A percentile compares a stretch with the other conserved stretches of the same genome.
phyloP scores from a whole-genome alignment of 2,329 filamentous ascomycete genomes.

The Thelonectria olida region DNA sequence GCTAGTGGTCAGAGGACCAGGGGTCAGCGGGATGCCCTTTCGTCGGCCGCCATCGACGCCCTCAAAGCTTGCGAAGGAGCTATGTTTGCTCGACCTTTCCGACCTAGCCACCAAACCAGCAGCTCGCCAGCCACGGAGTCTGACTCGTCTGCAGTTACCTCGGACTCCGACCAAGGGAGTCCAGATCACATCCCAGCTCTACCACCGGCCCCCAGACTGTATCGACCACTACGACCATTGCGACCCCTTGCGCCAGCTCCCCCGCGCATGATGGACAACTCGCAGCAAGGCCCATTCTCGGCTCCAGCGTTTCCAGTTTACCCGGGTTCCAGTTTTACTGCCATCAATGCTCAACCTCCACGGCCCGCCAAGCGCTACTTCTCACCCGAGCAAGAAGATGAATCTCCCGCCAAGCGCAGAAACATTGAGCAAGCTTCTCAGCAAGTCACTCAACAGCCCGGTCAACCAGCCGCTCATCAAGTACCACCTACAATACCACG shows the following conservation, averaged over 20 bases:
- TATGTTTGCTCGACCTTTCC: not conserved
- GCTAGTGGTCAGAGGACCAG: not conserved
- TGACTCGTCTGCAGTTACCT: too few relatives aligned
- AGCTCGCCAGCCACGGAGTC: too few relatives aligned
- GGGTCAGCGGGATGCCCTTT: not conserved
- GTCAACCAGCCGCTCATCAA: not conserved
- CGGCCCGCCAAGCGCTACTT: not conserved
- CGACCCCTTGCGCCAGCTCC: constrained; percentile 4
- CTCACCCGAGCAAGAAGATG: not conserved
- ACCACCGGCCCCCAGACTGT: too few relatives aligned
- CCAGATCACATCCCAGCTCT: too few relatives aligned
- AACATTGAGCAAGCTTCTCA: not conserved
- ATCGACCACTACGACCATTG: not conserved
- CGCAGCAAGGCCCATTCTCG: not conserved
- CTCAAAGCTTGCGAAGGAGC: not conserved
- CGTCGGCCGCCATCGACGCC: not conserved
- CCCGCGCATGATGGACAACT: not conserved
- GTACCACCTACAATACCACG: not conserved
- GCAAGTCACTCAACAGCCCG: not conserved
- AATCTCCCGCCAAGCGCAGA: constrained; percentile 7
- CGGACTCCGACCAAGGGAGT: not conserved
- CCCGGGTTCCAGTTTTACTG: not conserved
- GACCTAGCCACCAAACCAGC: not conserved
- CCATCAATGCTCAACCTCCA: not conserved
- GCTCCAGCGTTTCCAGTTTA: not conserved